These are phyloP conservation scores for Penicillium egyptiacum DNA, from an alignment of 495 filamentous ascomycete species.

Conservation along the genomic window DNA sequence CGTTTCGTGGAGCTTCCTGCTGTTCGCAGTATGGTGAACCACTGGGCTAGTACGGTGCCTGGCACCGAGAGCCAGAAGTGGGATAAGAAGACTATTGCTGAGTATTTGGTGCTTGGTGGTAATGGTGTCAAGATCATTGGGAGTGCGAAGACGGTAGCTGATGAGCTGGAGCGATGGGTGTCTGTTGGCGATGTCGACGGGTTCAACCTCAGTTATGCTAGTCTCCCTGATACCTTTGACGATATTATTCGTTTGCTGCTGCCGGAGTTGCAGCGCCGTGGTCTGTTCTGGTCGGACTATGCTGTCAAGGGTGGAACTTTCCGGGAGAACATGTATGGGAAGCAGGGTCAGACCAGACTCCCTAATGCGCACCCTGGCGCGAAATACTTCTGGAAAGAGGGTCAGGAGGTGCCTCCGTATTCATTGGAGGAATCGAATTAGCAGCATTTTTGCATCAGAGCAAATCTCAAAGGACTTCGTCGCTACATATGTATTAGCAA, in stretches of 20 bases:
- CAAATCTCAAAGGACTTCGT: not conserved
- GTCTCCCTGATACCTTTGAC: slow-evolving; percentile 60
- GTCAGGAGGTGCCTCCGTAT: slow-evolving; percentile 34
- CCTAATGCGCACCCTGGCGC: slow-evolving; percentile 46
- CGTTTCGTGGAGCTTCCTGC: slow-evolving; percentile 61
- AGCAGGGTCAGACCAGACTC: slow-evolving; percentile 39
- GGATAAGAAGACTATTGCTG: slow-evolving; percentile 61
- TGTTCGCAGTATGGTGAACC: slow-evolving; percentile 47
- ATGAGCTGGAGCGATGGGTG: slow-evolving; percentile 62
- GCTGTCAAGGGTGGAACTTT: slow-evolving; percentile 46
- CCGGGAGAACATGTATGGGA: slow-evolving; percentile 45
- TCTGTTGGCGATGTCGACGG: slow-evolving; percentile 61
- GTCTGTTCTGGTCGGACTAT: slow-evolving; percentile 49
- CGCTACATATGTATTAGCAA: not conserved
- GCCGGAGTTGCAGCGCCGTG: slow-evolving; percentile 47
- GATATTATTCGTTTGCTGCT: slow-evolving; percentile 56
- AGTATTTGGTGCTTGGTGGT: slow-evolving; percentile 61
- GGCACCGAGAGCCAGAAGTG: slow-evolving; percentile 51
- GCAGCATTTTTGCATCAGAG: not conserved
- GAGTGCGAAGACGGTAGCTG: slow-evolving; percentile 56
- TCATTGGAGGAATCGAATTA: slow-evolving; percentile 18
- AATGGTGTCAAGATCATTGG: slow-evolving; percentile 57
- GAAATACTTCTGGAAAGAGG: slow-evolving; percentile 46
- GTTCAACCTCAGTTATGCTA: slow-evolving; percentile 61
- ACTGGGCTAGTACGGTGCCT: slow-evolving; percentile 41